These are phyloP conservation scores for Metarhizium humberi DNA, from an alignment of 2,329 filamentous ascomycete species.

Conservation along the genomic window DNA sequence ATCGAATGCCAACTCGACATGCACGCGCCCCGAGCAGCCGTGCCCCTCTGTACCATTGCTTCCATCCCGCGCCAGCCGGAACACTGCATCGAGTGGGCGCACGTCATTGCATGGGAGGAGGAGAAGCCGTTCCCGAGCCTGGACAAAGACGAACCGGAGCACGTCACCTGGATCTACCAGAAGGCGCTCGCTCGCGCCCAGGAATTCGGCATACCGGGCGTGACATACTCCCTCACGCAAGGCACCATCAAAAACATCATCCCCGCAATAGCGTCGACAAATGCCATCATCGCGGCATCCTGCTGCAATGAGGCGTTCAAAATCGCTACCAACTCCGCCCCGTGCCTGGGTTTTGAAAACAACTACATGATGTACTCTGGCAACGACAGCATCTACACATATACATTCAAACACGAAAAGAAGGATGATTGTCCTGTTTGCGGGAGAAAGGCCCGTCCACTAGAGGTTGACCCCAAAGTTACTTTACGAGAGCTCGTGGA, in stretches of 20 bases:
- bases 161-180: constrained; percentile 93
- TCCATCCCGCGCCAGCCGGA: constrained; percentile 95
- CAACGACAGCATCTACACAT: constrained; percentile 91
- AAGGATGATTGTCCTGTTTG: constrained; percentile 95
- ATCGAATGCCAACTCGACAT: constrained; percentile 98
- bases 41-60: constrained; percentile 91
- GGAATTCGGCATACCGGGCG: constrained; percentile 84
- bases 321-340: constrained; percentile 74
- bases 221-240: constrained; percentile 93
- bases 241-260: constrained; percentile 99
- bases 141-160: constrained; percentile 92
- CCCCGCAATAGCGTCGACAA: constrained; percentile 93
- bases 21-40: constrained; percentile 94
- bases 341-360: constrained; percentile 65
- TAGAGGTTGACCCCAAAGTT: constrained; percentile 59
- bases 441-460: constrained; percentile 68
- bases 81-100: constrained; percentile 98
- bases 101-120: constrained; percentile 94
- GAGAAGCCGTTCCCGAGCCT: constrained; percentile 74
- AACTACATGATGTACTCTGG: constrained; percentile 99
- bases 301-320: constrained; percentile 98
- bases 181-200: constrained; percentile 72
- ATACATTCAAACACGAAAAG: constrained; percentile 91
- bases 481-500: constrained; percentile 82
- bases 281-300: constrained; percentile 88